Evolutionary conservation across 108 stramenopile species (phyloP), one percentile per base, ranked within the genome.

Genomic region (Hondaea fermentalgiana): DNA sequence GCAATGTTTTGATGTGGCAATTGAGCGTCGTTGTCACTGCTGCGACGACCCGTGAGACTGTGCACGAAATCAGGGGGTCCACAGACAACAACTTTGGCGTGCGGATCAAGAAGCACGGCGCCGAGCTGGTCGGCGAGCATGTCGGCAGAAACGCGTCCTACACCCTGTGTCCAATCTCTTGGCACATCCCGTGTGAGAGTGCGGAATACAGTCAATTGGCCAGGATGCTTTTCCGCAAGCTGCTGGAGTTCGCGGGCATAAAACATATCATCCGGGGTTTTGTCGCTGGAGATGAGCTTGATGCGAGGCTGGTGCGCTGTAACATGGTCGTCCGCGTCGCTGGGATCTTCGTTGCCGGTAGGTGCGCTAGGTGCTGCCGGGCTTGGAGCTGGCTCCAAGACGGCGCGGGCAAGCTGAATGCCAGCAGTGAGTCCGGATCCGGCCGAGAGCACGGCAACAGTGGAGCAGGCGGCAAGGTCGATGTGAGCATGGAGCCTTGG

Each of bases 101-200:
- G 64, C 64, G 64, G 64, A 42, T 69, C 64, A 14, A 69, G 8
- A 6, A 69, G 64, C 5, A 53, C 51, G 28, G 17, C 10, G 1
- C 76, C 76, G 12, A 83, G 23, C 45, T 83, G 76, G 17, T 83
- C 76, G 8, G 49, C 12, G 25, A 83, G 76, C 76, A 83, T 83
- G 51, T 47, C 49, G 16, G 51, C 76, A 12, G 76, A 83, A 8
- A 83, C 51, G 45, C 76, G 76, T 43, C 76, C 76, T 6, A 83
- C 76, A 16, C 76, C 76, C 51, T 83, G 76, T 6, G 44, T 17
- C 76, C 76, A 83, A 6, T 83, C 49, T 28, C 16, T 53, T 12
- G 76, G 76, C 49, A 53, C 76, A 12, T 83, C 76, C 14, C 76
- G 76, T 45, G 76, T 83, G 10, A 83, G 76, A 12, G 76, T 83